Evolutionary conservation across 2,329 filamentous ascomycete genomes (phyloP).

Genomic region (Nakataea oryzae): DNA sequence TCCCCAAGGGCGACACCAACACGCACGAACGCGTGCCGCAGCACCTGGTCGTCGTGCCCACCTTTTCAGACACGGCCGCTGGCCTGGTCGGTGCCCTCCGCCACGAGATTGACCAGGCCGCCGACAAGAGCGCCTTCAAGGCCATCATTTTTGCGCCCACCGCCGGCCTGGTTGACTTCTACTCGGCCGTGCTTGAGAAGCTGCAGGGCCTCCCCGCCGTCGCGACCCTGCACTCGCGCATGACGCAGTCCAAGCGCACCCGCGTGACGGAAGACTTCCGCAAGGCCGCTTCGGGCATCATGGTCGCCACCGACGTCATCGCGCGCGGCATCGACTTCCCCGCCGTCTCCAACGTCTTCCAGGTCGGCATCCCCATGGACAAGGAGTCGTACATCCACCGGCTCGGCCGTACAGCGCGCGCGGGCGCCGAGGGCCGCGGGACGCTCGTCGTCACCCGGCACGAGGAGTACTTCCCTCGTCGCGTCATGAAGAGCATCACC

Average conservation of each 20-base stretch:
- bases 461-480: constrained; percentile 40
- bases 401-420: constrained; percentile 55
- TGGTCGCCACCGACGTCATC: constrained; percentile 62
- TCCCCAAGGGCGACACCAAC: constrained; percentile 61
- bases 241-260: constrained; percentile 37
- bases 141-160: constrained; percentile 72
- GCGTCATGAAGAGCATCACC: constrained; percentile 40
- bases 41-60: constrained; percentile 55
- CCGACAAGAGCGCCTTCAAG: constrained; percentile 53
- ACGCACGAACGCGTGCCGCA: constrained; percentile 73
- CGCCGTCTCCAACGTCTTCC: constrained; percentile 56
- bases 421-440: constrained; percentile 52
- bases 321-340: constrained; percentile 67
- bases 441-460: constrained; percentile 44
- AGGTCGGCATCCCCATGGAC: constrained; percentile 47
- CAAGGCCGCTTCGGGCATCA: constrained; percentile 34
- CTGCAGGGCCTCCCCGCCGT: constrained; percentile 30
- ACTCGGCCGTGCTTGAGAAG: constrained; percentile 31
- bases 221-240: constrained; percentile 37
- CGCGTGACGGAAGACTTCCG: constrained; percentile 56
- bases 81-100: constrained; percentile 47
- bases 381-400: constrained; percentile 59
- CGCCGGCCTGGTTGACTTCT: constrained; percentile 39
- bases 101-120: constrained; percentile 23
- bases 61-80: constrained; percentile 55